Percentiles rank a stretch among this genome's conserved stretches.
phyloP scores from a whole-genome alignment of 345 rosid species.

The Sonneratia caseolaris region DNA sequence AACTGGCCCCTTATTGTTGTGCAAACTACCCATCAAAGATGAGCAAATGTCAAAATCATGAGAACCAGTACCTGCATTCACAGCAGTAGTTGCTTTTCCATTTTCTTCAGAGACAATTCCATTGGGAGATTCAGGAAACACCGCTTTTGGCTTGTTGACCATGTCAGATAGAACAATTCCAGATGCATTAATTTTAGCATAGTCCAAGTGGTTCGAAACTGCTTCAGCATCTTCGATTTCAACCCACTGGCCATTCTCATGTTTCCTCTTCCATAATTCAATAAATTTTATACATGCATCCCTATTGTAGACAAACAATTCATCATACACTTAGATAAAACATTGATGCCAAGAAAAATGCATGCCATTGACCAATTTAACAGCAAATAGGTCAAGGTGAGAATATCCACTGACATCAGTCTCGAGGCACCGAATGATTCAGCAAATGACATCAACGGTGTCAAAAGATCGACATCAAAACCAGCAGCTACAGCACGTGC shows the following conservation, averaged over 20 bases:
- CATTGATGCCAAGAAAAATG: background rate
- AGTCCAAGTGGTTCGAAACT: conserved; percentile 41
- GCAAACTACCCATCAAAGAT: background rate
- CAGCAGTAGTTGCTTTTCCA: conserved; percentile 30
- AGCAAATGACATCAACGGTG: conserved; percentile 64
- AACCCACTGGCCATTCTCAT: conserved; percentile 87
- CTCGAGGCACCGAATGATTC: conserved; percentile 86
- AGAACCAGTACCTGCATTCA: conserved; percentile 25
- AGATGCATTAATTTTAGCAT: conserved; percentile 46
- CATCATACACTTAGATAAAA: background rate
- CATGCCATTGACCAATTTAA: background rate
- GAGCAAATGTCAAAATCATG: background rate
- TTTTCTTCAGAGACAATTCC: conserved; percentile 30
- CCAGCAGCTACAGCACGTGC: conserved; percentile 99
- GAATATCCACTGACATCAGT: conserved; percentile 39
- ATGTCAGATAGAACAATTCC: conserved; percentile 53
- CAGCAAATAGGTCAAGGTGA: background rate
- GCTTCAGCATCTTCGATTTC: conserved; percentile 78
- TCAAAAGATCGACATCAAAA: conserved; percentile 71
- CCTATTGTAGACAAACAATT: conserved; percentile 39
- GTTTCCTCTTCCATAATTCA: conserved; percentile 90
- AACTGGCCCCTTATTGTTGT: background rate
- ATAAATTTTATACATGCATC: conserved; percentile 72
- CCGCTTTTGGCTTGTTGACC: conserved; percentile 36
- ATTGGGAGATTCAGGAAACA: conserved; percentile 27